Base-by-base conservation (phyloP, 179 eudicot genomes). In the Nepenthes alata region DNA sequence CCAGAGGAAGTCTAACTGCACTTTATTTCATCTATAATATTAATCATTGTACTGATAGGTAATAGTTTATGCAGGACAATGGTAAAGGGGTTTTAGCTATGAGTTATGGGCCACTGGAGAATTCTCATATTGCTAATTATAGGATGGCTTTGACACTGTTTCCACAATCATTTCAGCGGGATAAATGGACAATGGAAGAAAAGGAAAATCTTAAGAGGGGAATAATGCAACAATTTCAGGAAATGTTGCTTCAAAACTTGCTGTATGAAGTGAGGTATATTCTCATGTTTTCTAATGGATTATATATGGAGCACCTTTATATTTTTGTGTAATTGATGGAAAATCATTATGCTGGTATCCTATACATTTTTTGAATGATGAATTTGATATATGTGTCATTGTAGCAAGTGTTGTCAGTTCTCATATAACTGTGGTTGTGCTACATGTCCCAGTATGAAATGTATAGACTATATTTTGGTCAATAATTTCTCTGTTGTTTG, bases 71-170 rank as follows among this genome's bases (percentile, higher is more conserved):
- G 60, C 84, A 89, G 95, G 67, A 55, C 37, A 55, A 68, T 35
- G 84, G 76, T 57, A 78, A 80, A 61, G 75, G 65, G 67, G 52
- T 47, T 3, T 68, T 78, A 52, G 81, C 86, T 39, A 63, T 77
- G 60, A 73, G 55, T 62, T 74, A 65, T 68, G 96, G 98, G n/a
- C 96, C 98, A 53, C 61, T 64, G 4, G 95, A 89, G 66, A 91
- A 91, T 79, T 72, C 85, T 62, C 87, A 79, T 61, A 95, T 89
- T 56, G 73, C 82, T 55, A 70, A 64, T 50, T 86, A 81, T 68
- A 80, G 63, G 72, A 71, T 58, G 60, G 86, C 86, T 14, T 58
- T 83, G 66, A 34, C 68, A 45, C 69, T 74, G 49, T 83, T 58
- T 71, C 87, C 91, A 1, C 70, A 71, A 60, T 78, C 78, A 47